phyloP scores from a whole-genome alignment of 495 filamentous ascomycete genomes.

The Aspergillus ellipticus region DNA sequence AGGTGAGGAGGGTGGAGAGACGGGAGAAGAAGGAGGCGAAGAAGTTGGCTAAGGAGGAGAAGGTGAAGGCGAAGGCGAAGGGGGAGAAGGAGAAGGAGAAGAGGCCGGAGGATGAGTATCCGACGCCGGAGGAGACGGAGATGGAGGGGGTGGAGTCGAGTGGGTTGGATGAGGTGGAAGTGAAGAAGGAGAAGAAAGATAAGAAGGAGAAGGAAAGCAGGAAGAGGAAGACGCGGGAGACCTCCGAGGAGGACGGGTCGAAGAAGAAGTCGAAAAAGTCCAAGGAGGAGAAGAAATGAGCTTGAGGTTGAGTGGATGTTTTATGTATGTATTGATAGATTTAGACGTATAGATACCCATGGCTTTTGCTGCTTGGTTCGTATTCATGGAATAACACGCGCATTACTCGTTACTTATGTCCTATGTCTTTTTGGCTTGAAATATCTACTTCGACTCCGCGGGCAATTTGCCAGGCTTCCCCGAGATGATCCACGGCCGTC shows the following conservation, averaged over 20 bases:
- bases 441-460: conserved; percentile 40
- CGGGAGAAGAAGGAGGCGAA: conserved; percentile 19
- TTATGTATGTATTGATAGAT: conserved; percentile 12
- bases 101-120: conserved; percentile 31
- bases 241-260: conserved; percentile 12
- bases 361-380: conserved; percentile 9
- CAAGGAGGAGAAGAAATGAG: conserved; percentile 33
- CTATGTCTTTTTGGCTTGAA: conserved; percentile 11
- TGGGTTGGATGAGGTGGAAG: conserved; percentile 18
- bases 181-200: conserved; percentile 17
- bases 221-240: conserved; percentile 21
- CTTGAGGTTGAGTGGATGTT: conserved; percentile 19
- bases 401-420: background rate
- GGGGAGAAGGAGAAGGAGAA: conserved; percentile 19
- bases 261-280: conserved; percentile 31
- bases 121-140: conserved; percentile 39
- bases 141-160: conserved; percentile 18
- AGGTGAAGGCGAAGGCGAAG: conserved; percentile 29
- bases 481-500: conserved; percentile 79
- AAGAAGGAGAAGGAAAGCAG: conserved; percentile 19
- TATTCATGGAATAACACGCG: background rate
- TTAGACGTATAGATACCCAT: conserved; percentile 30
- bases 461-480: conserved; percentile 67
- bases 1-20: conserved; percentile 33
- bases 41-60: conserved; percentile 24